A percentile compares a stretch with the other conserved stretches of the same genome.
These are phyloP conservation scores for Hygrophoropsis aurantiaca DNA, from an alignment of 768 basidiomycete species.

Conservation along the genomic window DNA sequence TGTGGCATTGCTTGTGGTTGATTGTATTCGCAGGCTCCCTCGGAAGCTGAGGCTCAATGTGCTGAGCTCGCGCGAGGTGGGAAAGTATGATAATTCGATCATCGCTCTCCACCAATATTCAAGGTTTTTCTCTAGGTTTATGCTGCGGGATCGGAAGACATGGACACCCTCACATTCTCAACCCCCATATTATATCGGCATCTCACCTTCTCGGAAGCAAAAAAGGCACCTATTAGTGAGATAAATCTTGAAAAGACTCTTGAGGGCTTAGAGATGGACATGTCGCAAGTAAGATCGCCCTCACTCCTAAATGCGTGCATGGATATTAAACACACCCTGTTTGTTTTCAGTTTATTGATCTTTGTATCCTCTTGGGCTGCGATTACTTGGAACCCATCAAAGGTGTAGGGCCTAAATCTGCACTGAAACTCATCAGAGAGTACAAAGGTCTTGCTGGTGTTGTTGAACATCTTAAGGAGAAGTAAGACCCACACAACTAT, in stretches of 20 bases:
- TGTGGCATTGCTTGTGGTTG: neutral
- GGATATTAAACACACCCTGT: neutral
- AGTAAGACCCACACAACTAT: slow-evolving; percentile 42
- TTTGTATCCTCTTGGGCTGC: slow-evolving; percentile 95
- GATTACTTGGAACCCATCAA: slow-evolving; percentile 99
- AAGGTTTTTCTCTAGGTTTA: slow-evolving; percentile 63
- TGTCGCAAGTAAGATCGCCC: slow-evolving; percentile 68
- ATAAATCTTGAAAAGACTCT: slow-evolving; percentile 81
- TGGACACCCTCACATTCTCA: slow-evolving; percentile 98
- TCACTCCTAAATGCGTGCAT: neutral
- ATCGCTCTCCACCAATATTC: neutral
- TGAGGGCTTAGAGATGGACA: slow-evolving; percentile 87
- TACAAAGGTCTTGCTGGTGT: slow-evolving; percentile 70
- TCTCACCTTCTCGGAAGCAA: slow-evolving; percentile 96
- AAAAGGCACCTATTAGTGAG: slow-evolving; percentile 94
- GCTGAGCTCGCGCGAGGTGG: slow-evolving; percentile 97
- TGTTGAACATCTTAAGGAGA: slow-evolving; percentile 75
- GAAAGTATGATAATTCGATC: slow-evolving; percentile 50
- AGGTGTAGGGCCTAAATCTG: slow-evolving; percentile 94
- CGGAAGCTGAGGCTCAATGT: slow-evolving; percentile 98
- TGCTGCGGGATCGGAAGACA: slow-evolving; percentile 97
- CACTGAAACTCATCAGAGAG: slow-evolving; percentile 89
- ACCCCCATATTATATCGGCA: slow-evolving; percentile 92
- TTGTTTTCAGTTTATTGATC: slow-evolving; percentile 78
- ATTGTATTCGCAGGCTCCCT: slow-evolving; percentile 70